Conservation (phyloP, 139 green algal genomes). For the Coelastrella sp. region DNA sequence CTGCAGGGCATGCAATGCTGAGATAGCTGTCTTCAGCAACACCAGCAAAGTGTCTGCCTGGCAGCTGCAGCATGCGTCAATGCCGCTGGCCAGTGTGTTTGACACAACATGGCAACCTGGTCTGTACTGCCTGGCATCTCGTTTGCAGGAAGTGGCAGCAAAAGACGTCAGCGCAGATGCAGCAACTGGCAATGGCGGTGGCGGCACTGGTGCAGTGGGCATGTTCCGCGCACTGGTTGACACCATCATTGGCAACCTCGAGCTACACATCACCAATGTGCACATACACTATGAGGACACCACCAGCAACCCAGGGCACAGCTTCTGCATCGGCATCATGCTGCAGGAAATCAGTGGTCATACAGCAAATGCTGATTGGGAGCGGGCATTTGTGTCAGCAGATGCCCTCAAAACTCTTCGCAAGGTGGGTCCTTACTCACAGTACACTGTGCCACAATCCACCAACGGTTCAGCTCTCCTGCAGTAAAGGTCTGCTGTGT, state of each 20-base stretch:
- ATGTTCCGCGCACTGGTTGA: conserved; percentile 78
- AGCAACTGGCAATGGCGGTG: not conserved
- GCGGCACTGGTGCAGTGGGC: conserved; percentile 43
- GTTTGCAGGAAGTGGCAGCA: conserved; percentile 11
- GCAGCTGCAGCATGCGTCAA: not conserved
- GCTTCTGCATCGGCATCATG: conserved; percentile 80
- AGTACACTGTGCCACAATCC: too few species aligned
- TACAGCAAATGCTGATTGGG: conserved; percentile 88
- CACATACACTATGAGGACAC: conserved; percentile 89
- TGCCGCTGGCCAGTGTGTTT: not conserved
- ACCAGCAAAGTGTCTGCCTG: not conserved
- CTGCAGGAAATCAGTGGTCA: conserved; percentile 83
- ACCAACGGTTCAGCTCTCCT: too few species aligned
- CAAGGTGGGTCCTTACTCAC: conserved; percentile 87
- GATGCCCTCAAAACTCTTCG: conserved; percentile 80
- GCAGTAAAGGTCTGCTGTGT: too few species aligned
- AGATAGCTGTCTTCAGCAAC: too few species aligned
- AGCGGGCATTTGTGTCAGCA: conserved; percentile 85
- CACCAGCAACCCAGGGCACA: conserved; percentile 64
- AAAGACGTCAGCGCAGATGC: conserved; percentile 9
- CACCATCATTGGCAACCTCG: conserved; percentile 83
- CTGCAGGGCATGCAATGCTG: too few species aligned
- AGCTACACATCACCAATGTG: conserved; percentile 91
- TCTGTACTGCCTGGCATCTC: too few species aligned
- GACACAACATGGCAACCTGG: too few species aligned